A percentile compares a stretch with the other conserved stretches of the same genome.
phyloP scores from a whole-genome alignment of 345 rosid genomes.

The Dipteronia sinensis region DNA sequence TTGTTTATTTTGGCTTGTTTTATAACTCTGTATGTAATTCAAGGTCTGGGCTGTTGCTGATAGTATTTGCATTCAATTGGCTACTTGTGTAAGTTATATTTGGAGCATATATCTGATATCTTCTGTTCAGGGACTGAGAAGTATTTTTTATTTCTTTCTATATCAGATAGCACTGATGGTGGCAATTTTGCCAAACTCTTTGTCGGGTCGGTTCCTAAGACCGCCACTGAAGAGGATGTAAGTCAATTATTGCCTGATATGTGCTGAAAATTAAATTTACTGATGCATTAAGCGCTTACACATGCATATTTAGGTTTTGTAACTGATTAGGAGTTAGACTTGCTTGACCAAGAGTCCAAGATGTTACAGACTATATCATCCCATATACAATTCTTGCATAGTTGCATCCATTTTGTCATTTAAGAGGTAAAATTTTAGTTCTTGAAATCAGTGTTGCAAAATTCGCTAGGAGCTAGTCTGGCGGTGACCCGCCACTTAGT shows the following conservation, averaged over 20 bases:
- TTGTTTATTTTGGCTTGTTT: background rate
- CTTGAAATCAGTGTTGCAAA: background rate
- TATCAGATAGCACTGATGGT: conserved; percentile 51
- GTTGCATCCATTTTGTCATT: background rate
- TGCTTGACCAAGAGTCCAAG: background rate
- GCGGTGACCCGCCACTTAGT: no score
- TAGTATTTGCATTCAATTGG: background rate
- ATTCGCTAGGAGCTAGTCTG: no score
- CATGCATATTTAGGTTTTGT: background rate
- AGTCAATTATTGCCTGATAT: conserved; percentile 32
- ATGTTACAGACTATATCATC: background rate
- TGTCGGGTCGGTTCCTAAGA: conserved; percentile 97
- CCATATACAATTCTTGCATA: background rate
- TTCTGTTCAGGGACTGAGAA: background rate
- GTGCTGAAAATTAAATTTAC: background rate
- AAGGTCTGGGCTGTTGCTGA: background rate
- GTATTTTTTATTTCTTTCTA: background rate
- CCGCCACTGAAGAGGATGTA: conserved; percentile 83
- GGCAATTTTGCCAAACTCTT: conserved; percentile 81
- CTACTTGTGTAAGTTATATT: background rate
- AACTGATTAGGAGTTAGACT: background rate
- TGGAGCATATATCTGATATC: background rate
- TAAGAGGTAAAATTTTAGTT: background rate
- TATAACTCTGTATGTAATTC: background rate
- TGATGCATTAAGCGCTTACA: background rate